These are phyloP conservation scores for Pleurotus salmoneostramineus DNA, from an alignment of 768 basidiomycete species.

Conservation along the genomic window DNA sequence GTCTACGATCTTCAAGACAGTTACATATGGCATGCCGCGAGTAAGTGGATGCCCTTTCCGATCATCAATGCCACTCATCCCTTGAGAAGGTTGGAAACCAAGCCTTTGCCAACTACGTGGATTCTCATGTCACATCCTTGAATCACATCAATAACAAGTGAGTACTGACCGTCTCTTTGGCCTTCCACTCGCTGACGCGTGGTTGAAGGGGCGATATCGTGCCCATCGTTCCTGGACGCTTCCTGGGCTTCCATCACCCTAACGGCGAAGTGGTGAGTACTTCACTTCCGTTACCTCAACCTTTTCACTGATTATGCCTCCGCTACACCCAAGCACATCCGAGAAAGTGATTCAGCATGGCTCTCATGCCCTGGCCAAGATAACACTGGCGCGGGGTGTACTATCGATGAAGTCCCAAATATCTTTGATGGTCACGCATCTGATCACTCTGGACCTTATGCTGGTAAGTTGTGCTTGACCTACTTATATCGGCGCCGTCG, in stretches of 20 bases:
- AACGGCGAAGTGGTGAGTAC: slow-evolving; percentile 37
- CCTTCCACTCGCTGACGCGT: no score
- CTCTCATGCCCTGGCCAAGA: slow-evolving; percentile 59
- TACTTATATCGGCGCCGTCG: background rate
- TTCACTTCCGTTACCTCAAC: background rate
- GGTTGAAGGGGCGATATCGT: slow-evolving; percentile 31
- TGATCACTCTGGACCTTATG: slow-evolving; percentile 38
- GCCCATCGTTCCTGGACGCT: slow-evolving; percentile 36
- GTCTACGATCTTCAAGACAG: slow-evolving; percentile 24
- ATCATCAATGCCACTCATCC: background rate
- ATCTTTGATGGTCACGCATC: slow-evolving; percentile 36
- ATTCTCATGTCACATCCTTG: slow-evolving; percentile 36
- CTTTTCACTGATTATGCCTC: no score
- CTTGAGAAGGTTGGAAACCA: slow-evolving; percentile 47
- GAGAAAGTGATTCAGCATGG: slow-evolving; percentile 44
- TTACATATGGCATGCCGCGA: slow-evolving; percentile 41
- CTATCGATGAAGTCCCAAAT: slow-evolving; percentile 37
- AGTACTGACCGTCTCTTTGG: no score
- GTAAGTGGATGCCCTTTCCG: slow-evolving; percentile 26
- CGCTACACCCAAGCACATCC: slow-evolving; percentile 29
- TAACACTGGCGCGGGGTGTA: slow-evolving; percentile 44
- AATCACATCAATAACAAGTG: slow-evolving; percentile 64
- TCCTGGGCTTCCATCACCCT: slow-evolving; percentile 41
- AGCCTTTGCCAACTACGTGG: slow-evolving; percentile 59
- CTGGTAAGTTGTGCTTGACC: slow-evolving; percentile 20